Conservation (phyloP, 2,329 filamentous ascomycete genomes). For the Parasarocladium wereldwijsianum region DNA sequence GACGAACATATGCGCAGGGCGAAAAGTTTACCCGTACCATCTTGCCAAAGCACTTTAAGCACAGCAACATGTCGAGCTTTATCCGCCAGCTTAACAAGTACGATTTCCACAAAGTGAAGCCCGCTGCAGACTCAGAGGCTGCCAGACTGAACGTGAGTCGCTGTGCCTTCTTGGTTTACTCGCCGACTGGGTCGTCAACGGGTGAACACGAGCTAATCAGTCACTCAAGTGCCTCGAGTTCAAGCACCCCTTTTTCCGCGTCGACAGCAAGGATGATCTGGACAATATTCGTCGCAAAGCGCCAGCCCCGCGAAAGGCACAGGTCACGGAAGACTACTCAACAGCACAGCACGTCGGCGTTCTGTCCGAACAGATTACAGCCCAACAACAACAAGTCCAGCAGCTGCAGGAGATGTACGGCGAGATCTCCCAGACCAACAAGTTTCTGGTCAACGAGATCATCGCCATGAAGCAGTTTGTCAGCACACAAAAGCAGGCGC, state of each 20-base stretch:
- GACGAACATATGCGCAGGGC: constrained; percentile 41
- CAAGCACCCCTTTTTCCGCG: constrained; percentile 90
- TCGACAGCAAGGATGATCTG: constrained; percentile 88
- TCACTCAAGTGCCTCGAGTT: constrained; percentile 66
- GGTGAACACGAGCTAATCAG: not conserved
- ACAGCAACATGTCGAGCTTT: constrained; percentile 96
- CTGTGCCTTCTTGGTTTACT: not conserved
- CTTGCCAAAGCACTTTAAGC: constrained; percentile 96
- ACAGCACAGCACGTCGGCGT: constrained; percentile 80
- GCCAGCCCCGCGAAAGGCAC: constrained; percentile 70
- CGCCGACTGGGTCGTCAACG: not conserved
- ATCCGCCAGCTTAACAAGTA: constrained; percentile 94
- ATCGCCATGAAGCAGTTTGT: constrained; percentile 45
- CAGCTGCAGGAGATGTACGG: constrained; percentile 72
- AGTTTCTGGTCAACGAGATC: constrained; percentile 47
- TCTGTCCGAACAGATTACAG: constrained; percentile 74
- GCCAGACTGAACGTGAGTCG: constrained; percentile 22
- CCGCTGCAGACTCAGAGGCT: constrained; percentile 23
- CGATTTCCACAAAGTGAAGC: constrained; percentile 92
- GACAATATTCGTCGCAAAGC: constrained; percentile 96
- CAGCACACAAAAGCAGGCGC: constrained; percentile 40
- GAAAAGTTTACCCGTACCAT: constrained; percentile 98
- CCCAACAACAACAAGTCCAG: constrained; percentile 86
- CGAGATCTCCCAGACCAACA: constrained; percentile 54
- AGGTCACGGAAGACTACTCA: constrained; percentile 53